Evolutionary conservation across 768 basidiomycete genomes (phyloP).

Genomic region (Pulveroboletus ravenelii): DNA sequence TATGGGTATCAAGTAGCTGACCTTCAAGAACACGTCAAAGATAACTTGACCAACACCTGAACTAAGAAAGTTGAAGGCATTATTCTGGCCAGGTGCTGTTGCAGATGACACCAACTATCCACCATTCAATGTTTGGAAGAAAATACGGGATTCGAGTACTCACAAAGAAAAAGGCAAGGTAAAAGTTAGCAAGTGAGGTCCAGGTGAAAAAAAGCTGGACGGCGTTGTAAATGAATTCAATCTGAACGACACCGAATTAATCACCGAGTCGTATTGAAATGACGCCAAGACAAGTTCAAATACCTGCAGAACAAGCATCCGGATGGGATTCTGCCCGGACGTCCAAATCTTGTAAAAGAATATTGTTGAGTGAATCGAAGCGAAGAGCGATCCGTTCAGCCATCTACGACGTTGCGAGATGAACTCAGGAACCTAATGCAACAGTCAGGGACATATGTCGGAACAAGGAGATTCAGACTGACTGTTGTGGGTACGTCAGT

Average conservation of each 20-base stretch:
- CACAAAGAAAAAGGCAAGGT: constrained; percentile 91
- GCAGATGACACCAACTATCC: constrained; percentile 76
- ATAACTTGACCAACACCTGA: constrained; percentile 64
- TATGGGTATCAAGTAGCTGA: constrained; percentile 12
- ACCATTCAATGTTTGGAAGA: constrained; percentile 18
- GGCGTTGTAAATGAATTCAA: constrained; percentile 91
- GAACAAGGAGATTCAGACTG: constrained; percentile 10
- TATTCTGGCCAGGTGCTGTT: constrained; percentile 46
- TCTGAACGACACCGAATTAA: constrained; percentile 29
- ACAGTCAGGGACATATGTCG: background rate
- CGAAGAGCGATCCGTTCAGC: constrained; percentile 88
- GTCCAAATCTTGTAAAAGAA: constrained; percentile 88
- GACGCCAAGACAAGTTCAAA: background rate
- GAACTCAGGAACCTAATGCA: constrained; percentile 72
- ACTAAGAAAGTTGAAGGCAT: constrained; percentile 82
- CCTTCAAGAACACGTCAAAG: constrained; percentile 74
- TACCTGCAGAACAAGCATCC: constrained; percentile 68
- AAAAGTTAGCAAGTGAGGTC: constrained; percentile 92
- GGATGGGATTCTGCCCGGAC: constrained; percentile 84
- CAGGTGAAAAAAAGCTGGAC: constrained; percentile 89
- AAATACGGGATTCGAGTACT: constrained; percentile 31
- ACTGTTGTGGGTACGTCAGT: constrained; percentile 92
- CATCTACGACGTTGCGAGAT: constrained; percentile 91
- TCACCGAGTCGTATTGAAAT: background rate
- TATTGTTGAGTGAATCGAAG: constrained; percentile 86